phyloP scores from a whole-genome alignment of 2,329 filamentous ascomycete species.

The Aspergillus candidus region DNA sequence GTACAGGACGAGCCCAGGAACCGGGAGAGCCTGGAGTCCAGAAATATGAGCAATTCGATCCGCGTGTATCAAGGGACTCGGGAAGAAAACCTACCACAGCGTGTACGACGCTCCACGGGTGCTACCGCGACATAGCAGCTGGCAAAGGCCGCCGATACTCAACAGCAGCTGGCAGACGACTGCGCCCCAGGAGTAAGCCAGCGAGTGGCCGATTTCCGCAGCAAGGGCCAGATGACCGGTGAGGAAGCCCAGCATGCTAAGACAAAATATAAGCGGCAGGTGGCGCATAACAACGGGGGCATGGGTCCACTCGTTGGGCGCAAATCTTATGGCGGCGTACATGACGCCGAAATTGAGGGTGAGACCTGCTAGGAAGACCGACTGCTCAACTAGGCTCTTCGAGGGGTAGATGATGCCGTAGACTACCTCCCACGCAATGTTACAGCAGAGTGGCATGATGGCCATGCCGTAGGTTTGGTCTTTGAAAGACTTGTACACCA shows the following conservation, averaged over 20 bases:
- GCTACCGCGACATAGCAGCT: conserved; percentile 11
- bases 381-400: conserved; percentile 5
- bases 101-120: conserved; percentile 14
- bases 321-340: conserved; percentile 9
- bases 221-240: conserved; percentile 6
- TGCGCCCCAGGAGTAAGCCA: conserved; percentile 11
- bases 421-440: conserved; percentile 16
- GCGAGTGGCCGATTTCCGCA: conserved; percentile 6
- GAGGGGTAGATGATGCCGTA: conserved; percentile 14
- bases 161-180: conserved; percentile 9
- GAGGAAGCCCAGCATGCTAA: conserved; percentile 3
- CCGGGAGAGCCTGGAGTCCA: conserved; percentile 6
- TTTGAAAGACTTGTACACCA: conserved; percentile 12
- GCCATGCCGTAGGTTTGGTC: conserved; percentile 13
- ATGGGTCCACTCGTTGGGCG: conserved; percentile 12
- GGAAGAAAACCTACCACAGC: conserved; percentile 7
- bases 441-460: conserved; percentile 13
- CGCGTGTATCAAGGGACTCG: neutral
- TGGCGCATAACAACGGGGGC: conserved; percentile 14
- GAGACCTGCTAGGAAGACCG: conserved; percentile 4
- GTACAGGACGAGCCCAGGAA: conserved; percentile 9
- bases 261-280: conserved; percentile 5
- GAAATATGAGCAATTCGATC: neutral
- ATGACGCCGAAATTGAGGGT: conserved; percentile 11
- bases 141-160: conserved; percentile 9